These are phyloP conservation scores for Cryptosporidium meleagridis DNA, from an alignment of 169 alveolate genomes.

Conservation along the genomic window DNA sequence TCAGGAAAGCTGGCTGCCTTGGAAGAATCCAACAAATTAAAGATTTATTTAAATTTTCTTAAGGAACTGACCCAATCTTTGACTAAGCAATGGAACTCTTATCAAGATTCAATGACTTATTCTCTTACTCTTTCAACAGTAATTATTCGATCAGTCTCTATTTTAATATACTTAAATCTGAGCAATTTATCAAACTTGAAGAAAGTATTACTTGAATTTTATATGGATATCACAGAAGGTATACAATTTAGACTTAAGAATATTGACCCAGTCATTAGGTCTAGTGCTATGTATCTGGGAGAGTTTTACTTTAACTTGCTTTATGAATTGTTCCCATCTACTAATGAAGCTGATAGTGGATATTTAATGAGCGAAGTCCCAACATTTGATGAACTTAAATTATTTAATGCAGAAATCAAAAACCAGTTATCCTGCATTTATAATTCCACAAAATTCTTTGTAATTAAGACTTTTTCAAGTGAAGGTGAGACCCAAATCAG, in stretches of 20 bases:
- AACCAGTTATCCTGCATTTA: neutral
- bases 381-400: slow-evolving; percentile 38
- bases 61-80: neutral
- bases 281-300: slow-evolving; percentile 44
- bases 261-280: slow-evolving; percentile 56
- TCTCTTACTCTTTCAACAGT: slow-evolving; percentile 20
- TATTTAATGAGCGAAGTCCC: slow-evolving; percentile 10
- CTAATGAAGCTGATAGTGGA: neutral
- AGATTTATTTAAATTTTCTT: neutral
- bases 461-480: neutral
- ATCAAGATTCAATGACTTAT: neutral
- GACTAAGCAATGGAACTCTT: slow-evolving; percentile 32
- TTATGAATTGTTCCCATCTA: neutral
- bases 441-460: neutral
- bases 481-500: neutral
- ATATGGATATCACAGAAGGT: slow-evolving; percentile 45
- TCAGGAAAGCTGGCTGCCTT: neutral
- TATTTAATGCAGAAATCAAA: neutral
- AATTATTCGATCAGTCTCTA: slow-evolving; percentile 25
- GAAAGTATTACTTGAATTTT: neutral
- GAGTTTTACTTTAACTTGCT: slow-evolving; percentile 45
- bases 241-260: slow-evolving; percentile 46
- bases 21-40: neutral
- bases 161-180: slow-evolving; percentile 8
- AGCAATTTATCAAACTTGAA: neutral